Percentiles rank a stretch among this genome's conserved stretches.
phyloP scores from a whole-genome alignment of 163 green algal genomes.

The Scenedesmus sp. region DNA sequence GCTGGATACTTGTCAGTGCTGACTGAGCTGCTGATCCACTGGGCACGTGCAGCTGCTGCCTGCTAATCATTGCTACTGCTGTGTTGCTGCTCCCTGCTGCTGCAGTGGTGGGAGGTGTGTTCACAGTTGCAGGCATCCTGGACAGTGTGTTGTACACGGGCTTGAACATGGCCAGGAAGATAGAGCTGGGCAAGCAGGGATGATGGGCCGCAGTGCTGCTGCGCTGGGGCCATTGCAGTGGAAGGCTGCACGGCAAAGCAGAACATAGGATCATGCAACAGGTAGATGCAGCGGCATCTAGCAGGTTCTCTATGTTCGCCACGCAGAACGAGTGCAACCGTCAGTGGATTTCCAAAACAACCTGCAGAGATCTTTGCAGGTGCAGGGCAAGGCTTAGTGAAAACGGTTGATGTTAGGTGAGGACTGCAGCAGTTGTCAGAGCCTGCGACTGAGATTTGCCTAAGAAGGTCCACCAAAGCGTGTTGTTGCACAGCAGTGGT shows the following conservation, averaged over 20 bases:
- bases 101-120: slow-evolving; percentile 96
- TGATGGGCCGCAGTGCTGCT: slow-evolving; percentile 51
- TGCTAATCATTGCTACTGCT: neutral
- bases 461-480: neutral
- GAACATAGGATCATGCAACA: neutral
- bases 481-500: neutral
- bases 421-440: neutral
- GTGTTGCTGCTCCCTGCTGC: neutral
- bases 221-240: neutral
- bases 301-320: neutral
- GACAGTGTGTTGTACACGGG: slow-evolving; percentile 89
- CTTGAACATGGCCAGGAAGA: slow-evolving; percentile 82
- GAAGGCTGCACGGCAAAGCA: neutral
- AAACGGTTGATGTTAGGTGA: neutral
- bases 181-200: slow-evolving; percentile 89
- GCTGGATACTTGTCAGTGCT: too few relatives aligned
- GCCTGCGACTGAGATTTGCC: neutral
- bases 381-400: neutral
- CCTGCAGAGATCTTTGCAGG: neutral
- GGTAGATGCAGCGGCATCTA: neutral
- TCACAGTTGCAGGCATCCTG: slow-evolving; percentile 97
- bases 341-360: too few relatives aligned
- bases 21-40: neutral
- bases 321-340: neutral
- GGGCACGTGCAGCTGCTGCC: too few relatives aligned